Evolutionary conservation across 148 eudicot genomes (phyloP), one percentile per base, ranked within the genome.

Genomic region (Rheum nobile): DNA sequence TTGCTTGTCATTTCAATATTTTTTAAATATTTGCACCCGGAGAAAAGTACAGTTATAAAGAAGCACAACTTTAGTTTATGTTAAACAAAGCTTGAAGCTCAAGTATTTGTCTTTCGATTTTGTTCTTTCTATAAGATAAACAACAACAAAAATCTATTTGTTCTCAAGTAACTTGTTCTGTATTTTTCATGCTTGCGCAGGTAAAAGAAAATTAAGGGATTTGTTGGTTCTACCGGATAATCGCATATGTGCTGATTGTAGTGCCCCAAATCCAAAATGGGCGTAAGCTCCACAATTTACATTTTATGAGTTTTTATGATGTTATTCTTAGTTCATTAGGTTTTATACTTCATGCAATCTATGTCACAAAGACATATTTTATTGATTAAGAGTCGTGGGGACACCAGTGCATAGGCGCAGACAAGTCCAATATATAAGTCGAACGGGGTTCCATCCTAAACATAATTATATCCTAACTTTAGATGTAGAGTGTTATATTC

Each of bases 201-300:
- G 97, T 80, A 91, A 90, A 82, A 82, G 84, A 82, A 87, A 84
- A 81, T 82, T 93, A 72, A 90, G 83, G 86, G 92, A 90, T 69
- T 79, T 93, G 71, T 71, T 88, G 80, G 86, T 65, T 74, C 90
- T 87, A 75, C 81, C 74, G 46, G 98, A 93, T 77, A 93, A 93
- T 71, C 92, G 92, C 43, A 52, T 71, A 55, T 93, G 98, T 83
- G 98, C 98, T 75, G 98, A 93, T 76, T 93, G 98, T 79, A 77
- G 84, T 75, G 88, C 98, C 75, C 82, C 86, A 72, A 94, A 91
- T 84, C 98, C 98, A 61, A 93, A 89, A 80, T 93, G 98, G 98
- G 98, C 98, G 98, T 93, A 89, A 84, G 97, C 80, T 81, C 48
- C 41, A 19, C 19, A 12, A 26, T 8, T 72, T 46, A 4, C 8